Percentiles rank a stretch among this genome's conserved stretches.
These are phyloP conservation scores for Trypanosoma scelopori DNA, from an alignment of 208 protist genomes.

Conservation along the genomic window DNA sequence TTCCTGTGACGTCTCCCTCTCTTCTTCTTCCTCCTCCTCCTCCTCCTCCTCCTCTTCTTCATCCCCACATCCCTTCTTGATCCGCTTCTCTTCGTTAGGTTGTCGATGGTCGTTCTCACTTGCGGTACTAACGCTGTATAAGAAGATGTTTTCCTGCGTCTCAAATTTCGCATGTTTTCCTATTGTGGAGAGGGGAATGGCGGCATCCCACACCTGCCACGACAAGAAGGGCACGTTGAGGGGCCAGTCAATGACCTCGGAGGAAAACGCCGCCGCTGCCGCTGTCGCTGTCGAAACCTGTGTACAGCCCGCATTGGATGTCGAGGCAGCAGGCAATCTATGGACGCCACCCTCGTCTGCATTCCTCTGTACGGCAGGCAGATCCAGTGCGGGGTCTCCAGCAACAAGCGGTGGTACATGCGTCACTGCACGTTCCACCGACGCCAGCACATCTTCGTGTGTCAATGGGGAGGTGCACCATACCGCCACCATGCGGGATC, in stretches of 20 bases:
- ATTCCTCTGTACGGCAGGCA: not conserved
- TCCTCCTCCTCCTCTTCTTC: not conserved
- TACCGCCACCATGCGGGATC: constrained; percentile 38
- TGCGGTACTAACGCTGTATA: constrained; percentile 50
- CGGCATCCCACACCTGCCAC: constrained; percentile 89
- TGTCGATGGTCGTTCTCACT: constrained; percentile 16
- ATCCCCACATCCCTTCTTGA: constrained; percentile 1
- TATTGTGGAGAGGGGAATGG: constrained; percentile 57
- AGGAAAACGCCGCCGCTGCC: constrained; percentile 27
- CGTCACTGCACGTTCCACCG: constrained; percentile 15
- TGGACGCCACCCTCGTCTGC: not conserved
- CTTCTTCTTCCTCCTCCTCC: not conserved
- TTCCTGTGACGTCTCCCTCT: no score
- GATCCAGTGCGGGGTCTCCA: constrained; percentile 1
- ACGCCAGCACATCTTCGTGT: constrained; percentile 12
- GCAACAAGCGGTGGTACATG: constrained; percentile 4
- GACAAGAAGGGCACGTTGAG: constrained; percentile 82
- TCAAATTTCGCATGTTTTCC: constrained; percentile 68
- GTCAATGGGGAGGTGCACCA: constrained; percentile 29
- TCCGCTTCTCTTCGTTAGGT: not conserved
- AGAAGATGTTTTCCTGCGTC: constrained; percentile 66
- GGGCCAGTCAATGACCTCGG: constrained; percentile 66
- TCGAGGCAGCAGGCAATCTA: not conserved
- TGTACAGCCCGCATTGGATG: constrained; percentile 1
- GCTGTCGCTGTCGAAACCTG: not conserved